Conservation (phyloP, 768 basidiomycete genomes). For the Collybiopsis luxurians region DNA sequence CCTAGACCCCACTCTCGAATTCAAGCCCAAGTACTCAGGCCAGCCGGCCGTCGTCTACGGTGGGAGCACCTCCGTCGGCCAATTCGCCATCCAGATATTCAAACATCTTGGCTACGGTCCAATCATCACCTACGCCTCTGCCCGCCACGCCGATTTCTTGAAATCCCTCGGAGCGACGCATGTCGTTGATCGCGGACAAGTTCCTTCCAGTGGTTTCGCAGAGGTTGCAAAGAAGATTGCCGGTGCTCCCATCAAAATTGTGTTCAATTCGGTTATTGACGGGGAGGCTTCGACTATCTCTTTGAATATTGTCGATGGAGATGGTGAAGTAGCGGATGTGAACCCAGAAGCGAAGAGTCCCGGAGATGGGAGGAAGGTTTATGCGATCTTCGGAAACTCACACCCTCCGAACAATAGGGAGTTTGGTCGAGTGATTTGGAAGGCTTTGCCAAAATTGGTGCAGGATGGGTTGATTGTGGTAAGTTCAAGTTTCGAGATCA, state of each 20-base stretch:
- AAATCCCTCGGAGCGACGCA: conserved; percentile 37
- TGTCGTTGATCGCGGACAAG: conserved; percentile 28
- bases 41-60: conserved; percentile 47
- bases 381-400: neutral
- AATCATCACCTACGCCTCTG: conserved; percentile 36
- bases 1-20: conserved; percentile 36
- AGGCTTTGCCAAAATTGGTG: neutral
- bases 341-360: neutral
- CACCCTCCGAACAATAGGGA: neutral
- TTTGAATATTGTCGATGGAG: neutral
- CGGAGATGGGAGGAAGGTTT: neutral
- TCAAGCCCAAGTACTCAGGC: conserved; percentile 37
- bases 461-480: neutral
- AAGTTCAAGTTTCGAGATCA: neutral
- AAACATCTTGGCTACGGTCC: neutral
- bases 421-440: neutral
- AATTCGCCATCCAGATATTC: conserved; percentile 23
- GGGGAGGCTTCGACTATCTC: neutral
- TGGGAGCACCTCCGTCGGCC: conserved; percentile 47
- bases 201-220: neutral
- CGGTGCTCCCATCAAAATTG: neutral
- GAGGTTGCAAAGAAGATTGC: neutral
- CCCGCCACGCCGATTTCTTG: conserved; percentile 24
- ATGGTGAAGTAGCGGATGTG: neutral
- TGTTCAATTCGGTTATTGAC: neutral